Evolutionary conservation across 148 eudicot species (phyloP).

Genomic region (Dianthus caryophyllus): DNA sequence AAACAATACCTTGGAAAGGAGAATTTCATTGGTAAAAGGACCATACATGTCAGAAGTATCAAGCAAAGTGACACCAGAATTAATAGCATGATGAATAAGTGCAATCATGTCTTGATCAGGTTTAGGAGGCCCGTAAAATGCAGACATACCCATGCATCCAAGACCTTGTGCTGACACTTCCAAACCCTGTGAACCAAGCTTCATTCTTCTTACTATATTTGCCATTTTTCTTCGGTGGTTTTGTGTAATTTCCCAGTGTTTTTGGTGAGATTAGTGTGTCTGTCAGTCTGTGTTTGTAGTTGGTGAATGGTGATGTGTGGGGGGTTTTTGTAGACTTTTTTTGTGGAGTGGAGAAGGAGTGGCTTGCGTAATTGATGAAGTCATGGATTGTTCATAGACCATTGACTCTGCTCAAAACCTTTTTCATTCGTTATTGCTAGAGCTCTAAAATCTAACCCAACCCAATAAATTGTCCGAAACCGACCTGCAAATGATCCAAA

Average conservation of each 20-base stretch:
- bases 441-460: too few relatives aligned
- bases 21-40: constrained; percentile 45
- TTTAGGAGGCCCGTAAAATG: constrained; percentile 39
- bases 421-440: too few relatives aligned
- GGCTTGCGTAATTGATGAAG: constrained; percentile 2
- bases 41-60: constrained; percentile 49
- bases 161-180: constrained; percentile 45
- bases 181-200: constrained; percentile 40
- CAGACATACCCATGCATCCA: constrained; percentile 54
- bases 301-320: background rate
- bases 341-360: background rate
- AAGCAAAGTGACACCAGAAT: constrained; percentile 44
- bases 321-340: background rate
- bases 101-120: constrained; percentile 45
- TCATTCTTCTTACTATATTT: constrained; percentile 26
- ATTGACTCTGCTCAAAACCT: too few relatives aligned
- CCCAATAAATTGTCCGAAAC: too few relatives aligned
- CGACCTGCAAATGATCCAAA: too few relatives aligned
- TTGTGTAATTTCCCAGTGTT: background rate
- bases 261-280: background rate
- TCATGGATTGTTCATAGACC: background rate
- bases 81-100: constrained; percentile 41
- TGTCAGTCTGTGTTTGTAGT: background rate
- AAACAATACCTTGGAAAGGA: constrained; percentile 32
- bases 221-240: constrained; percentile 10